These are phyloP conservation scores for Dothistroma septosporum DNA, from an alignment of 2,329 filamentous ascomycete species.

Conservation along the genomic window DNA sequence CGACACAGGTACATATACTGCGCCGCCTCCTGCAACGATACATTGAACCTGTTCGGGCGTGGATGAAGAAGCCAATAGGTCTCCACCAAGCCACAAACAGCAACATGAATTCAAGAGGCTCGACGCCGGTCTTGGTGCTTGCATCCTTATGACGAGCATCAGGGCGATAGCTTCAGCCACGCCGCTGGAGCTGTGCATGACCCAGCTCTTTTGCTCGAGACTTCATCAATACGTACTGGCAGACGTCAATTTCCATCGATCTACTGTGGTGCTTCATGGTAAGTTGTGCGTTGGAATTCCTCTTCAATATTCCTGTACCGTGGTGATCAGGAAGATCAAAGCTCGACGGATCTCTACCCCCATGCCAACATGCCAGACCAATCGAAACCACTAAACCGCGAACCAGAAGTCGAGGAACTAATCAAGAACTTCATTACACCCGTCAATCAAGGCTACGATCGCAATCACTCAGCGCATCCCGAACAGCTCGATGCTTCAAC, in stretches of 20 bases:
- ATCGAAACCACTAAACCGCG: slow-evolving; percentile 45
- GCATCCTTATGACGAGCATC: background rate
- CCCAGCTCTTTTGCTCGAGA: background rate
- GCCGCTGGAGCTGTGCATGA: background rate
- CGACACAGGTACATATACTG: background rate
- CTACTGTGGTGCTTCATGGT: no score
- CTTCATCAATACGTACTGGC: background rate
- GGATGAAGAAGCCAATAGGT: background rate
- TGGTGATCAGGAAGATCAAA: no score
- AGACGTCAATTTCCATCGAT: background rate
- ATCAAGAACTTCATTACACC: slow-evolving; percentile 50
- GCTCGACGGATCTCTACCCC: background rate
- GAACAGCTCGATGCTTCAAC: slow-evolving; percentile 23
- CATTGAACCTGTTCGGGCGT: background rate
- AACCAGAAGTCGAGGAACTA: slow-evolving; percentile 44
- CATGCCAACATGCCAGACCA: background rate
- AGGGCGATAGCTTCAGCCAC: background rate
- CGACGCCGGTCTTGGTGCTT: background rate
- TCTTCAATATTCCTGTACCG: no score
- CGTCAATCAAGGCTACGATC: slow-evolving; percentile 48
- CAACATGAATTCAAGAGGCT: background rate
- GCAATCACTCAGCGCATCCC: slow-evolving; percentile 34
- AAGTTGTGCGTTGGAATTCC: no score
- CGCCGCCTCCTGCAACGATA: background rate
- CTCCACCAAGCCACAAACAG: background rate